Base-by-base conservation (phyloP, 495 filamentous ascomycete species). In the Antarctomyces pellizariae region DNA sequence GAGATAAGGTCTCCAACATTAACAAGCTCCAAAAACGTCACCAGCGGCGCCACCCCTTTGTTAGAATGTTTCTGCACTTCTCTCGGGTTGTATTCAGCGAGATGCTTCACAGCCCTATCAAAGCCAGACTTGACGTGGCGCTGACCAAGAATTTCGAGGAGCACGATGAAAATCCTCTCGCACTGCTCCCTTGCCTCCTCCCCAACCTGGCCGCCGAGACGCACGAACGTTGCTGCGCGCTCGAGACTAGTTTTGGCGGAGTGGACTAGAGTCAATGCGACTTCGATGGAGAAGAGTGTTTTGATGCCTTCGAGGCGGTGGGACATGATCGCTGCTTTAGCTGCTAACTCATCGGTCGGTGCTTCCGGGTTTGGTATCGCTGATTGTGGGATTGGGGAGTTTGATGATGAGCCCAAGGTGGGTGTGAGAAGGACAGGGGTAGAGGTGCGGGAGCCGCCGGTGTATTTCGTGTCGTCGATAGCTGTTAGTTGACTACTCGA, bases 1-100 rank as follows among this genome's bases (percentile, higher is more conserved):
- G 89, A 74, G 34, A 99, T 99, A 10, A 99, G 62, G 48, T 99
- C 89, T 27, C 89, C 89, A 2, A 99, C 82, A 43, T 95, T 95
- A 41, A 95, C 89, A 28, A 99, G 63, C 46, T 99, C 89, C 23
- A 99, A 63, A 39, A 99, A 99, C 4, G 78, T 95, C 7, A 93
- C 77, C 1, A 99, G 59, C 1, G 89, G 89, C 24, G 77, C 77
- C 13, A 95, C 86, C 7, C 76, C 79, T 31, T 38, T 28, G 29
- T 55, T 45, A 33, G 67, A 64, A 32, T 80, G 69, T 26, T 76
- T 66, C 17, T 63, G 70, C 20, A 79, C 75, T 39, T 86, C 71
- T 12, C 84, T 72, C 22, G 89, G 80, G 36, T 89, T 79, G 47
- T 99, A 99, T 15, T 68, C 68, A 2, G 77, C 75, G 12, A 99